Base-by-base conservation (phyloP, 1,284 basidiomycete genomes). In the Ganoderma multipileum region DNA sequence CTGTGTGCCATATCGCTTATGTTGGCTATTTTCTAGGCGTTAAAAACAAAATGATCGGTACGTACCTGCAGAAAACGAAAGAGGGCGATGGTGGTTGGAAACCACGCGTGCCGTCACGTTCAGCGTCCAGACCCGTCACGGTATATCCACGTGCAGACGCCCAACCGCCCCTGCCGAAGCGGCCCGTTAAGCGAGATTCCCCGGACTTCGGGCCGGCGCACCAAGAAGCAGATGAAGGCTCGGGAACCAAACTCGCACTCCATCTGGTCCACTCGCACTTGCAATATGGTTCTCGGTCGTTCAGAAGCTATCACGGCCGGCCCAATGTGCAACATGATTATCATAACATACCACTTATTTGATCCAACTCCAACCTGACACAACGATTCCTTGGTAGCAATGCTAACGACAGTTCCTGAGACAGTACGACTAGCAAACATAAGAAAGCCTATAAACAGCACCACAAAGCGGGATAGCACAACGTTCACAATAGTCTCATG, bases 31-130 rank as follows among this genome's bases (percentile, higher is more conserved):
- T 60, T 42, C 14, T 20, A n/a, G 16, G 38, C 18, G 28, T n/a
- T 18, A 28, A 41, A 23, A 12, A 41, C 23, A 7, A 36, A 6
- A 23, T 9, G 38, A 26, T 16, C n/a, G 36, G 2, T 30, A 60
- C 59, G 16, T 42, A 64, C 63, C 54, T 57, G 3, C 23, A 2
- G 28, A 55, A 55, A 55, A 55, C 58, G 30, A 23, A 16, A 26
- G 8, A 50, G 28, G 30, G 39, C 55, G 63, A 61, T 68, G 67
- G 63, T 62, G 63, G 67, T 65, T 68, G 39, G 63, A 47, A 50
- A 61, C 59, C 57, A 68, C 67, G 63, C 67, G 67, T 58, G 18
- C 23, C 54, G 67, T 68, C 67, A 65, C 67, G 60, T 14, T 60
- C 14, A 60, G 36, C 61, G 50, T 54, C 38, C 33, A 14, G 30